Percentiles rank a stretch among this genome's conserved stretches.
Conservation (phyloP, 257 asterid species). For the Verbascum thapsus region DNA sequence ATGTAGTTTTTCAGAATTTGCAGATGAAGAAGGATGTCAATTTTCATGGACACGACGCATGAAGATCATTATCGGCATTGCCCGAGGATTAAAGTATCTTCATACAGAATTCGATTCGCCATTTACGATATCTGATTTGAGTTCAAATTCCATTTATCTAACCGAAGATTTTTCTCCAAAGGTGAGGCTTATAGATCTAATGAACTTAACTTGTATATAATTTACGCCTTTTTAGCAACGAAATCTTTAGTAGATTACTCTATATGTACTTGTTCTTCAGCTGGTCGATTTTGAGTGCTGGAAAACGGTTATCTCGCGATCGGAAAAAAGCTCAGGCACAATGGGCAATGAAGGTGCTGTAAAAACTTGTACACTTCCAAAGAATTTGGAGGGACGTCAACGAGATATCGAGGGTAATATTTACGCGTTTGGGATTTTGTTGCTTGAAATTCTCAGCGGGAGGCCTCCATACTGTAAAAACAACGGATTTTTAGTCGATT, state of each 20-base stretch:
- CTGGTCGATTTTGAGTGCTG: slow-evolving; percentile 95
- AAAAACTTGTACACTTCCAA: slow-evolving; percentile 83
- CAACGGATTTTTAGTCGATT: slow-evolving; percentile 77
- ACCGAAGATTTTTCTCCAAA: slow-evolving; percentile 96
- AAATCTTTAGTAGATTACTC: background rate
- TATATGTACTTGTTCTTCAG: slow-evolving; percentile 49
- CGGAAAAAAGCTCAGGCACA: slow-evolving; percentile 75
- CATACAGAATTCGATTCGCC: slow-evolving; percentile 90
- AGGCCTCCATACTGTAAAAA: slow-evolving; percentile 86
- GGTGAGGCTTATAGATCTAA: slow-evolving; percentile 44
- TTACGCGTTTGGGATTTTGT: slow-evolving; percentile 80
- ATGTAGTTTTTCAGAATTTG: slow-evolving; percentile 14
- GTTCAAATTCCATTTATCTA: slow-evolving; percentile 78
- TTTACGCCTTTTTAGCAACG: background rate
- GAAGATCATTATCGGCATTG: slow-evolving; percentile 85
- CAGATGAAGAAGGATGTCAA: slow-evolving; percentile 94
- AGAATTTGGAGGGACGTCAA: slow-evolving; percentile 66
- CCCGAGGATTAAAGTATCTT: slow-evolving; percentile 79
- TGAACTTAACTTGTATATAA: background rate
- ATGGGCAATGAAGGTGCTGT: slow-evolving; percentile 77
- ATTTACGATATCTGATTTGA: slow-evolving; percentile 80
- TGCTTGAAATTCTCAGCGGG: slow-evolving; percentile 87
- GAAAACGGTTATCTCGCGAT: slow-evolving; percentile 77
- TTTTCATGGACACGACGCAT: slow-evolving; percentile 94
- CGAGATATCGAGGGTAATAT: slow-evolving; percentile 72